Conservation (phyloP, 1,284 basidiomycete genomes). For the Mycena sp. region DNA sequence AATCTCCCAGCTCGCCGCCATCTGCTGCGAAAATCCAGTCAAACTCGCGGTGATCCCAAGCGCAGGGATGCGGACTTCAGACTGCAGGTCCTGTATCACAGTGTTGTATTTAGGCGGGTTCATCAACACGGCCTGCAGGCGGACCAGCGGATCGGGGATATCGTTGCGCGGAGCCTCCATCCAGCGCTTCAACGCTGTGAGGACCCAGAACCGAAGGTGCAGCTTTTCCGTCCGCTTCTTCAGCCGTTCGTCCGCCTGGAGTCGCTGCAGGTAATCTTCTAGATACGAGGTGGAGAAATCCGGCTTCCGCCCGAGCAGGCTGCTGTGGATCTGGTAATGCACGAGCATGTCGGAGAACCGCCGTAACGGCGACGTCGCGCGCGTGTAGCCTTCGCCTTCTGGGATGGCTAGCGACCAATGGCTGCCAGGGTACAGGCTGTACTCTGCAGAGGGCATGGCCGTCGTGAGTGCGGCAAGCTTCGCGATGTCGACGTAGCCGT, state of each 20-base stretch:
- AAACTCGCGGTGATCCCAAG: constrained; percentile 18
- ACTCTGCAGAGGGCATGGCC: constrained; percentile 43
- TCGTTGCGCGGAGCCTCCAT: constrained; percentile 39
- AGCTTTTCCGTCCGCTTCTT: constrained; percentile 33
- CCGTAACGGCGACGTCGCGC: constrained; percentile 91
- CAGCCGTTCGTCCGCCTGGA: constrained; percentile 43
- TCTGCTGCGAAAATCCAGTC: neutral
- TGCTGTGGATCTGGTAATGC: constrained; percentile 96
- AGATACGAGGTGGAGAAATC: constrained; percentile 58
- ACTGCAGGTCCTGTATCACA: neutral
- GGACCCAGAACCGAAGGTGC: constrained; percentile 42
- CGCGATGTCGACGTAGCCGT: constrained; percentile 48
- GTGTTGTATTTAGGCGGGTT: constrained; percentile 8
- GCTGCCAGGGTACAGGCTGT: constrained; percentile 61
- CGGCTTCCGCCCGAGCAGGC: constrained; percentile 38
- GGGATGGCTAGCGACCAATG: constrained; percentile 82
- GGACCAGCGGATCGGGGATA: constrained; percentile 44
- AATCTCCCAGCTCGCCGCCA: neutral
- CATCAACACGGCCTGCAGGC: constrained; percentile 17
- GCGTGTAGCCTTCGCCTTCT: constrained; percentile 78
- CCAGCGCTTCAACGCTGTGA: constrained; percentile 48
- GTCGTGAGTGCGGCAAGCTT: neutral
- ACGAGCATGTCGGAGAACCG: constrained; percentile 86
- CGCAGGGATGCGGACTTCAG: constrained; percentile 20
- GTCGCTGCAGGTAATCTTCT: constrained; percentile 43